These are phyloP conservation scores for Trichoderma reesei DNA, from an alignment of 495 filamentous ascomycete genomes.

Conservation along the genomic window DNA sequence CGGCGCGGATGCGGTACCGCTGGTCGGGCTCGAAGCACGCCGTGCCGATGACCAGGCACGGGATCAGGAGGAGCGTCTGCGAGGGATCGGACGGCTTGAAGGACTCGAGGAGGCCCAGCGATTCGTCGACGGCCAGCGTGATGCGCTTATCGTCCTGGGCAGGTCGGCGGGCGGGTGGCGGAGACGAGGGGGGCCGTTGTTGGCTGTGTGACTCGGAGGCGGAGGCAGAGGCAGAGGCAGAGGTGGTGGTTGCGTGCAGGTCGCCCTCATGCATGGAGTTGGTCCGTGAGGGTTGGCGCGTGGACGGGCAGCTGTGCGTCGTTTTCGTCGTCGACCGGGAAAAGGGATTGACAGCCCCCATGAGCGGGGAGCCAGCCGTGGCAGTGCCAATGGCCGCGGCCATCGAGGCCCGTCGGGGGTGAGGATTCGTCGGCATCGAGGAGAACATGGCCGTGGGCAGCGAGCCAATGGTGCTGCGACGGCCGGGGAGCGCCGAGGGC, in stretches of 20 bases:
- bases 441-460: constrained; percentile 20
- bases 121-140: constrained; percentile 66
- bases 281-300: constrained; percentile 8
- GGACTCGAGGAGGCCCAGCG: constrained; percentile 50
- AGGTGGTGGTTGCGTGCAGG: background rate
- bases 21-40: constrained; percentile 64
- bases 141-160: constrained; percentile 50
- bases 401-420: constrained; percentile 11
- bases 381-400: constrained; percentile 10
- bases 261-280: constrained; percentile 5
- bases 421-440: constrained; percentile 12
- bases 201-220: background rate
- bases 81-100: constrained; percentile 48
- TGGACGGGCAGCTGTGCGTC: constrained; percentile 17
- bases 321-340: constrained; percentile 24
- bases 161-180: constrained; percentile 34
- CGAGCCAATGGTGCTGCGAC: constrained; percentile 18
- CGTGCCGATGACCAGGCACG: constrained; percentile 79
- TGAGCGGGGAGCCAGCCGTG: constrained; percentile 20
- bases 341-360: constrained; percentile 21
- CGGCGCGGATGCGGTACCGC: constrained; percentile 56
- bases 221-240: too few species aligned
- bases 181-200: constrained; percentile 34
- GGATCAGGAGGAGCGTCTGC: constrained; percentile 79
- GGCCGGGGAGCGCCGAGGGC: constrained; percentile 26